A percentile compares a stretch with the other conserved stretches of the same genome.
These are phyloP conservation scores for Terana coerulea DNA, from an alignment of 768 basidiomycete species.

Conservation along the genomic window DNA sequence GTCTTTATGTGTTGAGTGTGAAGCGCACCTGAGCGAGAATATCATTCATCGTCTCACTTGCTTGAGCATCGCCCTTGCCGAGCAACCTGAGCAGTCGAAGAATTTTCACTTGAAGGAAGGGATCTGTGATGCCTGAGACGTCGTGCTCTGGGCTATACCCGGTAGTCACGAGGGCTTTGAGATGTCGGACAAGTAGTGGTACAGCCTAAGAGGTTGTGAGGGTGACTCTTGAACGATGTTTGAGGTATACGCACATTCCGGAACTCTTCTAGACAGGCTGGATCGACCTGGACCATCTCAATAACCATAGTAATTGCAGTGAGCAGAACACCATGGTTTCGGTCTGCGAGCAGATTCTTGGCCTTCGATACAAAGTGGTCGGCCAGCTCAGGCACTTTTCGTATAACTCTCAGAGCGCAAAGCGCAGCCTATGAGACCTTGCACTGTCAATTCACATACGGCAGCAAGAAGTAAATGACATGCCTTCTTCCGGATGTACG, in stretches of 20 bases:
- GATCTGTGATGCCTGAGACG: slow-evolving; percentile 98
- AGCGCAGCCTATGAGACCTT: slow-evolving; percentile 86
- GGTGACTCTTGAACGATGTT: slow-evolving; percentile 6
- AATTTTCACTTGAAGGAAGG: slow-evolving; percentile 92
- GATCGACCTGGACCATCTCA: slow-evolving; percentile 88
- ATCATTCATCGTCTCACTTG: slow-evolving; percentile 97
- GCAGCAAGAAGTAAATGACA: slow-evolving; percentile 15
- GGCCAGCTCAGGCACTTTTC: slow-evolving; percentile 92
- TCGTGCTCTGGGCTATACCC: slow-evolving; percentile 99
- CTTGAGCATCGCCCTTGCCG: slow-evolving; percentile 77
- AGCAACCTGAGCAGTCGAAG: slow-evolving; percentile 85
- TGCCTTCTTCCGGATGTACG: slow-evolving; percentile 99
- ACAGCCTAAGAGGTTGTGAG: slow-evolving; percentile 61
- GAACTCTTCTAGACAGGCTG: slow-evolving; percentile 75
- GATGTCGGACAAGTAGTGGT: slow-evolving; percentile 87
- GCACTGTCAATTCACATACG: neutral
- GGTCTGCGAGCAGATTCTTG: slow-evolving; percentile 88
- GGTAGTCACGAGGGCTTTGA: slow-evolving; percentile 92
- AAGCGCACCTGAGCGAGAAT: slow-evolving; percentile 82
- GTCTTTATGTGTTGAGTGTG: neutral
- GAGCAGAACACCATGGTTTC: slow-evolving; percentile 94
- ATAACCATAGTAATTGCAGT: slow-evolving; percentile 92
- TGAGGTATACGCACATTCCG: slow-evolving; percentile 69
- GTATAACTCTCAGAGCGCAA: slow-evolving; percentile 90
- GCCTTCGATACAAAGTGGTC: slow-evolving; percentile 90